Conservation (phyloP, 352 stramenopile species). For the Globisporangium lucens region DNA sequence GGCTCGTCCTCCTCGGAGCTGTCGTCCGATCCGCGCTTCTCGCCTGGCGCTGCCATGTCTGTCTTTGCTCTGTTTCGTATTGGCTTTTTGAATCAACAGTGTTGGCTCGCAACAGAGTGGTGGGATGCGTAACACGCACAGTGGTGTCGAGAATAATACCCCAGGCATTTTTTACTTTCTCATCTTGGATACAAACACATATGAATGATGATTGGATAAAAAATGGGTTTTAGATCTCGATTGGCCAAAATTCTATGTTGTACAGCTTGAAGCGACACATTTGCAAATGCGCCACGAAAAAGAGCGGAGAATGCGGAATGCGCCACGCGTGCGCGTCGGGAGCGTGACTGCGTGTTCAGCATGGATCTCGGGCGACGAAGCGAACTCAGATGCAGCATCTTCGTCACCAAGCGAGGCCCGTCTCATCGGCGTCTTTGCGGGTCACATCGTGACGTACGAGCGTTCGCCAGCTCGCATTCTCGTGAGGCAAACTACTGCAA, state of each 20-base stretch:
- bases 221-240: not conserved
- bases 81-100: not conserved
- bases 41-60: conserved; percentile 1
- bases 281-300: not conserved
- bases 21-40: conserved; percentile 42
- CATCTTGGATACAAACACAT: not conserved
- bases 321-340: not conserved
- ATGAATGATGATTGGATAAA: not conserved
- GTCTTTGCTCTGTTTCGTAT: not conserved
- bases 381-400: not conserved
- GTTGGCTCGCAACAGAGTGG: conserved; percentile 1
- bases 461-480: not conserved
- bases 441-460: conserved; percentile 7
- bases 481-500: not conserved
- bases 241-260: too few species aligned
- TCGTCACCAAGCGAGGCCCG: not conserved
- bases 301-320: not conserved
- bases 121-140: not conserved
- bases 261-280: conserved; percentile 5
- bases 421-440: conserved; percentile 6
- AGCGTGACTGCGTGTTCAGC: not conserved
- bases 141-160: not conserved
- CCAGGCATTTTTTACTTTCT: not conserved
- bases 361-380: not conserved
- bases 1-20: conserved; percentile 87